Evolutionary conservation across 2,329 filamentous ascomycete species (phyloP), one percentile per base, ranked within the genome.

Genomic region (Colletotrichum viniferum): DNA sequence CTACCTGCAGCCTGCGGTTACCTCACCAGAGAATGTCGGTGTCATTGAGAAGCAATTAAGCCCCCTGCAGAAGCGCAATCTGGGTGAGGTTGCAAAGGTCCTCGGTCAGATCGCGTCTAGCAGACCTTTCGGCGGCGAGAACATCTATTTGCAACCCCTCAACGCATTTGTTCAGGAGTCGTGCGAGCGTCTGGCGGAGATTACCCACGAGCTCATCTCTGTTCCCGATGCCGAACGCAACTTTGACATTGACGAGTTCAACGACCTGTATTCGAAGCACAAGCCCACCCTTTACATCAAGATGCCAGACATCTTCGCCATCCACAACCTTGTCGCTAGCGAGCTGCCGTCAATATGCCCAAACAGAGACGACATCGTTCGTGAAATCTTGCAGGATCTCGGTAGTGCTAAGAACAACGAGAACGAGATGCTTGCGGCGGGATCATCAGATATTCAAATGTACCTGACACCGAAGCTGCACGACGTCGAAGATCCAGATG

Each of bases 261-360:
- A 98, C 82, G 97, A 99, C 81, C 90, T 99, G 8, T 98, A 98
- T 82, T 95, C 96, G 72, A 96, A 97, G 83, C 97, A 96, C 78
- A 98, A 98, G 85, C 97, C 97, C 8, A 98, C 96, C 0, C 89
- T 99, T n/a, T 99, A 98, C 87, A 98, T 99, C 88, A 99, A 99
- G 87, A 96, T 99, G 91, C 92, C 94, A 18, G 97, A 99, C 83
- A 96, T 99, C 73, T 98, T 99, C 83, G 95, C 96, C 64, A 96
- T 99, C 74, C 97, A 99, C 85, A 95, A 94, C 77, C 90, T 98
- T 26, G 91, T 98, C 70, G 93, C 95, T 4, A 89, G 93, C 28
- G 95, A 98, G 79, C 91, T 98, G 64, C 87, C 92, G 7, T 88
- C 89, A 73, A 92, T 98, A 76, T 97, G 95, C 79, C 94, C 95